These are phyloP conservation scores for Fusarium sp. DNA, from an alignment of 2,329 filamentous ascomycete species.

Conservation along the genomic window DNA sequence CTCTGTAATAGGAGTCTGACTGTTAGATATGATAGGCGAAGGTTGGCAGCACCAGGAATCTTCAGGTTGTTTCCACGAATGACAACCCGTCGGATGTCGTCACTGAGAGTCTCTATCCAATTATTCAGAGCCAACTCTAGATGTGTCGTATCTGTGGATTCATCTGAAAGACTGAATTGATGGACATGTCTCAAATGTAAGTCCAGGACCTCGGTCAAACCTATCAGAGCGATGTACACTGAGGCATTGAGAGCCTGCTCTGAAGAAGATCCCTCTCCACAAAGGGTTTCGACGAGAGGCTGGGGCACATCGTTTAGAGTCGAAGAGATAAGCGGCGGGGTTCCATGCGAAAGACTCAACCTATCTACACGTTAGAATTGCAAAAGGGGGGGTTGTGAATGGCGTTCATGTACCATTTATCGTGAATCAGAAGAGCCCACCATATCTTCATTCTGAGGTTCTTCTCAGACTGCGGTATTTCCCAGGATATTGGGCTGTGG, in stretches of 20 bases:
- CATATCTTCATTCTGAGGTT: constrained; percentile 61
- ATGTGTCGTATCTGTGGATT: constrained; percentile 38
- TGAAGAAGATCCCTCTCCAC: constrained; percentile 26
- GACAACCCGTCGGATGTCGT: constrained; percentile 51
- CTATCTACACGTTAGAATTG: constrained; percentile 42
- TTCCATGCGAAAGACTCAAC: constrained; percentile 63
- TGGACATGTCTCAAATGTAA: constrained; percentile 48
- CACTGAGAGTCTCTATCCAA: constrained; percentile 56
- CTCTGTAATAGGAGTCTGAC: constrained; percentile 57
- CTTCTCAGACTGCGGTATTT: constrained; percentile 61
- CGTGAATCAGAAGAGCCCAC: constrained; percentile 65
- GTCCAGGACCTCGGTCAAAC: constrained; percentile 53
- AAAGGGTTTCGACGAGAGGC: constrained; percentile 51
- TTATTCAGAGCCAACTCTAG: constrained; percentile 52
- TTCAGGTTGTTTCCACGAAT: constrained; percentile 53
- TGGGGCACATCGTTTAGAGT: constrained; percentile 59
- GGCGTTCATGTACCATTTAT: constrained; percentile 57
- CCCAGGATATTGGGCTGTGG: constrained; percentile 61
- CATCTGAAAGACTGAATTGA: constrained; percentile 43
- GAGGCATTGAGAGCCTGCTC: constrained; percentile 42
- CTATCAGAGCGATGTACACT: constrained; percentile 56
- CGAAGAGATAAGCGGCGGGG: constrained; percentile 57
- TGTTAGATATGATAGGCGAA: constrained; percentile 61
- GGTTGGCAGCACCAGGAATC: constrained; percentile 58
- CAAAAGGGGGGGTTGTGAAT: accelerated